Evolutionary conservation across 306 rosid genomes (phyloP).

Genomic region (Abrus pulchellus): DNA sequence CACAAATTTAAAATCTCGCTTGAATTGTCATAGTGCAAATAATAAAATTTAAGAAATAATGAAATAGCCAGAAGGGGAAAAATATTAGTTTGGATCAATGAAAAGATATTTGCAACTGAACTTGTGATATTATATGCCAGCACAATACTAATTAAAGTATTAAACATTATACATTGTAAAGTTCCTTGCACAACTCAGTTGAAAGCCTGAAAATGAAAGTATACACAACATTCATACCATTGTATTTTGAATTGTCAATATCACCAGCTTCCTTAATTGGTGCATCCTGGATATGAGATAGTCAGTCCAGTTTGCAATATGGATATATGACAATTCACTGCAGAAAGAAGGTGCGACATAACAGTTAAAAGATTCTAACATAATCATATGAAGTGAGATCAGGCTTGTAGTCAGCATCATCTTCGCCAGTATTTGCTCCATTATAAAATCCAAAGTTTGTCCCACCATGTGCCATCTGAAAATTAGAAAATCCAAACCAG

Average conservation of each 20-base stretch:
- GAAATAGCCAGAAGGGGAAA: background rate
- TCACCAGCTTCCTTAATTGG: slow-evolving; percentile 93
- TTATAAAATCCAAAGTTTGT: slow-evolving; percentile 93
- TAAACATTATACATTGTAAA: slow-evolving; percentile 10
- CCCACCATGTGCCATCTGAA: slow-evolving; percentile 96
- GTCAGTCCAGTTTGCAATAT: slow-evolving; percentile 32
- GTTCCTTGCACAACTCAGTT: slow-evolving; percentile 18
- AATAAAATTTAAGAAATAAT: slow-evolving; percentile 33
- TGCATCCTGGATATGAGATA: slow-evolving; percentile 78
- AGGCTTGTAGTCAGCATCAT: slow-evolving; percentile 76
- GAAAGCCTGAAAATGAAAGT: slow-evolving; percentile 22
- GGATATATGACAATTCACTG: slow-evolving; percentile 22
- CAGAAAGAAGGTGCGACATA: slow-evolving; percentile 24
- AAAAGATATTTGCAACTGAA: slow-evolving; percentile 8
- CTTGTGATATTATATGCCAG: slow-evolving; percentile 18
- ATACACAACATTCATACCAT: slow-evolving; percentile 57
- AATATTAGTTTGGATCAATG: slow-evolving; percentile 2
- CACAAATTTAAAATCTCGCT: slow-evolving; percentile 40
- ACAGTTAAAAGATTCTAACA: slow-evolving; percentile 58
- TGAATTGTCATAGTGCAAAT: slow-evolving; percentile 28
- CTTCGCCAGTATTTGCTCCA: slow-evolving; percentile 83
- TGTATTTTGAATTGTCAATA: slow-evolving; percentile 80
- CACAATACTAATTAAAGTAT: slow-evolving; percentile 10
- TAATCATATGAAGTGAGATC: slow-evolving; percentile 97
- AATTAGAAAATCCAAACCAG: slow-evolving; percentile 47